Conservation (phyloP, 1,284 basidiomycete species). For the Bondarzewia mesenterica region DNA sequence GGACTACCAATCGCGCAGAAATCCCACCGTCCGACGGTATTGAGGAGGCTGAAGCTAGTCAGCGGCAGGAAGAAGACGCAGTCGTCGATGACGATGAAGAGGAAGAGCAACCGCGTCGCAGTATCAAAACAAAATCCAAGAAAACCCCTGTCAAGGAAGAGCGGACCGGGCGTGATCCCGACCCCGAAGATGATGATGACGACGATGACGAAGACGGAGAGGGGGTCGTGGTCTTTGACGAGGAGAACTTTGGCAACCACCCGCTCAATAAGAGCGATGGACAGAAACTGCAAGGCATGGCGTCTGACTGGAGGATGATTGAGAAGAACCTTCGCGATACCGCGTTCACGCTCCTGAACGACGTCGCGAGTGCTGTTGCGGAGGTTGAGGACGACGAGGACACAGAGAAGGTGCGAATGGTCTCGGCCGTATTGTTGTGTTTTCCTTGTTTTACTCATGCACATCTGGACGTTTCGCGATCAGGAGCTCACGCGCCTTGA, state of each 20-base stretch:
- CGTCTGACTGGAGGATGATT: constrained; percentile 52
- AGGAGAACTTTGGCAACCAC: constrained; percentile 51
- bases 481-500: constrained; percentile 58
- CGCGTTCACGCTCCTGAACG: constrained; percentile 39
- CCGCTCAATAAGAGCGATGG: constrained; percentile 45
- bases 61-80: constrained; percentile 24
- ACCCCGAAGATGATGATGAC: constrained; percentile 3
- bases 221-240: too few species aligned
- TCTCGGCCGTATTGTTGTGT: too few species aligned
- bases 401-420: constrained; percentile 41
- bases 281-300: constrained; percentile 44
- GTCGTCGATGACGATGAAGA: constrained; percentile 45
- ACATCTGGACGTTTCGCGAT: background rate
- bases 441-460: too few species aligned
- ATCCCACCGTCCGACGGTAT: constrained; percentile 45
- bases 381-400: constrained; percentile 52
- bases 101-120: constrained; percentile 24
- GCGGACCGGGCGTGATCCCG: constrained; percentile 15
- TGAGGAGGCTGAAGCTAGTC: constrained; percentile 41
- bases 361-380: constrained; percentile 52
- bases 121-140: constrained; percentile 36
- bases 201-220: too few species aligned
- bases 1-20: too few species aligned
- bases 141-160: constrained; percentile 2
- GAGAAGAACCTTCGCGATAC: constrained; percentile 34